Percentiles rank a stretch among this genome's conserved stretches.
phyloP scores from a whole-genome alignment of 192 early-diverging fungal genomes.

The Backusella liffmaniae region DNA sequence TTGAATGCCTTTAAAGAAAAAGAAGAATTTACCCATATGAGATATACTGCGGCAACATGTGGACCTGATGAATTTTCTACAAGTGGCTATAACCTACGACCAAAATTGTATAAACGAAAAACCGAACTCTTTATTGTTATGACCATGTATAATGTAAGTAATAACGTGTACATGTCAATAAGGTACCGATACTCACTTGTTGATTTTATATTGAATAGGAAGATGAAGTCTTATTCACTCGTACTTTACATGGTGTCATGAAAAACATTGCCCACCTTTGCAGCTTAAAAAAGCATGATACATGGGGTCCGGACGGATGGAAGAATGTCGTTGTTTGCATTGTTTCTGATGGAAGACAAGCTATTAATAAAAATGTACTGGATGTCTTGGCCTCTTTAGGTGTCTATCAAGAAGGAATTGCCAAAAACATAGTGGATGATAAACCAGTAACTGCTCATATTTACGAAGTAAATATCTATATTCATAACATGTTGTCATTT shows the following conservation, averaged over 20 bases:
- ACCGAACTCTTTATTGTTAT: constrained; percentile 84
- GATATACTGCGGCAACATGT: constrained; percentile 92
- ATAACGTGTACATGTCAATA: not conserved
- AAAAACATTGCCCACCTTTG: constrained; percentile 75
- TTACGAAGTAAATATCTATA: constrained; percentile 43
- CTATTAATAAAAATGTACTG: constrained; percentile 57
- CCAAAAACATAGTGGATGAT: constrained; percentile 58
- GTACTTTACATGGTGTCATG: constrained; percentile 68
- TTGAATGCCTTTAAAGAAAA: constrained; percentile 50
- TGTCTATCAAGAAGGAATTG: constrained; percentile 71
- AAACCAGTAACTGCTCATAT: constrained; percentile 65
- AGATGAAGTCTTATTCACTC: constrained; percentile 66
- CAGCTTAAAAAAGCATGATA: constrained; percentile 47
- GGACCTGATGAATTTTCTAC: constrained; percentile 81
- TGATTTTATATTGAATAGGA: constrained; percentile 42
- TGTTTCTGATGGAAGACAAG: constrained; percentile 73
- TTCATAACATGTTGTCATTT: not conserved
- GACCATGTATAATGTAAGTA: constrained; percentile 73
- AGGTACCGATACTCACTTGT: not conserved
- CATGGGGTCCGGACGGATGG: constrained; percentile 63
- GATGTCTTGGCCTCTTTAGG: constrained; percentile 72
- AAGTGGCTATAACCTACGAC: constrained; percentile 78
- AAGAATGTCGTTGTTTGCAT: constrained; percentile 74
- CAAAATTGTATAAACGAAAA: constrained; percentile 60
- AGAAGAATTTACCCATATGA: constrained; percentile 88